Percentiles rank a stretch among this genome's conserved stretches.
phyloP scores from a whole-genome alignment of 192 early-diverging fungal species.

The Linnemannia hyalina region DNA sequence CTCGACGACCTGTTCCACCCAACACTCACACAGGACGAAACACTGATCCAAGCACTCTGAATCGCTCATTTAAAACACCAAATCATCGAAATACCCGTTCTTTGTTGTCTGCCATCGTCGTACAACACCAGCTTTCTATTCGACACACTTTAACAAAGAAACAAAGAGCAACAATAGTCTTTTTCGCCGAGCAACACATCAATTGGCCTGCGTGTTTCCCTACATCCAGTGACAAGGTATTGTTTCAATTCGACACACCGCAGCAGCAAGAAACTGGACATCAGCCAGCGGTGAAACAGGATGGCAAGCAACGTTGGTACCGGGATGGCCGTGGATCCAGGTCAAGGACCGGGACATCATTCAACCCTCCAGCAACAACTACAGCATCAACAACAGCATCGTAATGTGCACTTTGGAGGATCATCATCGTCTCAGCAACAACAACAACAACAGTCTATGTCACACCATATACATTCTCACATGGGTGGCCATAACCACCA shows the following conservation, averaged over 20 bases:
- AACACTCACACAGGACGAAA: too few relatives aligned
- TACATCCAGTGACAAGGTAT: background rate
- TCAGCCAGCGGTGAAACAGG: background rate
- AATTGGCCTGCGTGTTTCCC: too few relatives aligned
- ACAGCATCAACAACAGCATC: slow-evolving; percentile 11
- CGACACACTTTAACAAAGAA: background rate
- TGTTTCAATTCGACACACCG: background rate
- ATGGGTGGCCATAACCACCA: background rate
- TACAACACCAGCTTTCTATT: background rate
- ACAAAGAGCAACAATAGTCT: background rate
- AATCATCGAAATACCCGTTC: too few relatives aligned
- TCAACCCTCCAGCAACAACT: background rate
- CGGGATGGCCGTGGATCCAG: background rate
- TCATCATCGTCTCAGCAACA: slow-evolving; percentile 27
- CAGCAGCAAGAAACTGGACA: background rate
- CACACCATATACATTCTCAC: slow-evolving; percentile 7
- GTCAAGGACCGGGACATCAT: slow-evolving; percentile 17
- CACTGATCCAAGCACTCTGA: too few relatives aligned
- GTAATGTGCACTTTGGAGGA: slow-evolving; percentile 36
- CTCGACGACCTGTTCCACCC: too few relatives aligned
- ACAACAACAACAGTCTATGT: background rate
- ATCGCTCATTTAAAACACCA: too few relatives aligned
- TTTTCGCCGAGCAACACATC: too few relatives aligned
- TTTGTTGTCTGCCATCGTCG: background rate
- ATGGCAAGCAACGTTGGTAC: slow-evolving; percentile 43